These are phyloP conservation scores for Epichloe gansuensis DNA, from an alignment of 2,329 filamentous ascomycete genomes.

Conservation along the genomic window DNA sequence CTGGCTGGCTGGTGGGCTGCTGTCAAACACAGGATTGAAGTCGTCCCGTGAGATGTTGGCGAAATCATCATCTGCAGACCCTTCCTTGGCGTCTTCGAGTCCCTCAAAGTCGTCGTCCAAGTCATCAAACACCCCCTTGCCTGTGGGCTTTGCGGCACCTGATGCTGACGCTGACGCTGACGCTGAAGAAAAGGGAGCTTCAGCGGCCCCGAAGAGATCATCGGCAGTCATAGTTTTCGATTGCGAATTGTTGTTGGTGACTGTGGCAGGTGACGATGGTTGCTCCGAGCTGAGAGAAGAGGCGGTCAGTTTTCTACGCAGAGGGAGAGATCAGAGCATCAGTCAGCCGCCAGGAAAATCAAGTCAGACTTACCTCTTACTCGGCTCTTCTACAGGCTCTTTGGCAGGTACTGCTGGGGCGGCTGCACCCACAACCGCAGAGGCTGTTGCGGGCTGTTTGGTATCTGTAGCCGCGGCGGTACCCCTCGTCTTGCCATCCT, in stretches of 20 bases:
- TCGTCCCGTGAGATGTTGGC: conserved; percentile 62
- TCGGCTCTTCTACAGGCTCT: conserved; percentile 12
- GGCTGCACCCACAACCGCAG: not conserved
- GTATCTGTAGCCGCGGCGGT: not conserved
- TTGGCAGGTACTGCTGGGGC: conserved; percentile 14
- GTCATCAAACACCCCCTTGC: conserved; percentile 54
- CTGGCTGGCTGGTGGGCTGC: conserved; percentile 43
- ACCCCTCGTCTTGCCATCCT: conserved; percentile 13
- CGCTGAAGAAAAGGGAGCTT: not conserved
- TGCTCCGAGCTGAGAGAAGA: conserved; percentile 14
- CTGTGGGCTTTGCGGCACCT: conserved; percentile 16
- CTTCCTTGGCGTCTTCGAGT: conserved; percentile 73
- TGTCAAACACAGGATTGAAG: conserved; percentile 74
- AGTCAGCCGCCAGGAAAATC: not conserved
- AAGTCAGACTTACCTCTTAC: conserved; percentile 14
- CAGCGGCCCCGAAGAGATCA: conserved; percentile 29
- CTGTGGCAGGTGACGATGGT: conserved; percentile 19
- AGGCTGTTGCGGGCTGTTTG: conserved; percentile 1
- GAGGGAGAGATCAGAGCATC: too few species aligned
- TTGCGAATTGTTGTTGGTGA: conserved; percentile 15
- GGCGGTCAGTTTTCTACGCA: not conserved
- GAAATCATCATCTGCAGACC: conserved; percentile 67
- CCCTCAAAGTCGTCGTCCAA: conserved; percentile 73
- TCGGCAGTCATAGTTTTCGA: conserved; percentile 21
- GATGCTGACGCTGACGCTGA: not conserved